Percentiles rank a stretch among this genome's conserved stretches.
Evolutionary conservation across 805 yeast genomes (phyloP).

Genomic region (Huiozyma sinensis): DNA sequence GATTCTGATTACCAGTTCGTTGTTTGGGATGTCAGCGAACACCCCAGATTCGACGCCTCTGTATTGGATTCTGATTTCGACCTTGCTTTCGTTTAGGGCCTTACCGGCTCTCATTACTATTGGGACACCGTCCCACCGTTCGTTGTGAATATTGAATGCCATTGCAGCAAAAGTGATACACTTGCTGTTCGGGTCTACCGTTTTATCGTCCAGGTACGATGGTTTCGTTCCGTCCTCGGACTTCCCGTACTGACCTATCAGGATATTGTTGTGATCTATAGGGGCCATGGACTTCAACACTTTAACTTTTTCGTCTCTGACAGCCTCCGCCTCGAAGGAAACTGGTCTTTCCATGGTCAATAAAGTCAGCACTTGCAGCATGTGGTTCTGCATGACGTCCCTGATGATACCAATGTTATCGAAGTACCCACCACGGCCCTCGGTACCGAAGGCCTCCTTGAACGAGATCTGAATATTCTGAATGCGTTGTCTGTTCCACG

Average conservation of each 20-base stretch:
- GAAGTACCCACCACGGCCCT: constrained; percentile 97
- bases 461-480: constrained; percentile 78
- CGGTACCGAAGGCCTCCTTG: constrained; percentile 96
- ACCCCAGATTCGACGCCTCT: constrained; percentile 76
- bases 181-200: constrained; percentile 72
- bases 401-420: constrained; percentile 90
- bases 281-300: constrained; percentile 73
- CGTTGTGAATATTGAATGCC: constrained; percentile 68
- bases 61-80: constrained; percentile 88
- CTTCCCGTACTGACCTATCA: constrained; percentile 78
- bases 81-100: constrained; percentile 87
- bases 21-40: constrained; percentile 70
- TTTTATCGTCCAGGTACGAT: constrained; percentile 80
- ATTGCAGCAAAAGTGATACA: constrained; percentile 90
- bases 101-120: constrained; percentile 92
- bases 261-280: constrained; percentile 51
- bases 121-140: constrained; percentile 98
- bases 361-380: constrained; percentile 81
- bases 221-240: constrained; percentile 87
- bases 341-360: constrained; percentile 94
- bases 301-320: constrained; percentile 93
- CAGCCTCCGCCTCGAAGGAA: constrained; percentile 81
- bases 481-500: constrained; percentile 76
- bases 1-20: constrained; percentile 84
- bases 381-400: constrained; percentile 96